A percentile compares a stretch with the other conserved stretches of the same genome.
Conservation (phyloP, 1,284 basidiomycete genomes). For the Trichosporon asahii region DNA sequence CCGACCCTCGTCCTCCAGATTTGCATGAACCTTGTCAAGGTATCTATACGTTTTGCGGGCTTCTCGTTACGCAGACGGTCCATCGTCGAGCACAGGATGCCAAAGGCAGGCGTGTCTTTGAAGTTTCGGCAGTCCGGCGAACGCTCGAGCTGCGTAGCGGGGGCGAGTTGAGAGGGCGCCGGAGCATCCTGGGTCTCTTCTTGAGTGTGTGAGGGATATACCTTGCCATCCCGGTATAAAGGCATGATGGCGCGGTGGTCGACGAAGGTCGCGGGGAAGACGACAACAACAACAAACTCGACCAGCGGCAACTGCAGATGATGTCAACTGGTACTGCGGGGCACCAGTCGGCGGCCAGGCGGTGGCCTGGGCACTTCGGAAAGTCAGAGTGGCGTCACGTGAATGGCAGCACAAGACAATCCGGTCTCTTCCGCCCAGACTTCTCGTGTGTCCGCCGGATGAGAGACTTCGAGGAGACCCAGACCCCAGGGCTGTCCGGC, state of each 20-base stretch:
- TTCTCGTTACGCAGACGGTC: slow-evolving; percentile 46
- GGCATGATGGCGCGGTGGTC: background rate
- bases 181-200: background rate
- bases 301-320: background rate
- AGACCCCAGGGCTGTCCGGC: background rate
- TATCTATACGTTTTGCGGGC: slow-evolving; percentile 41
- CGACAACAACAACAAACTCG: background rate
- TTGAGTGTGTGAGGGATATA: background rate
- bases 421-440: background rate
- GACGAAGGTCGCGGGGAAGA: background rate
- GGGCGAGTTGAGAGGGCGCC: slow-evolving; percentile 16
- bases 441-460: background rate
- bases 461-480: background rate
- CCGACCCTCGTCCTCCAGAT: slow-evolving; percentile 53
- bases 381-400: background rate
- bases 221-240: background rate
- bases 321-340: slow-evolving; percentile 6
- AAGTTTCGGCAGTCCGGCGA: slow-evolving; percentile 49
- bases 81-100: slow-evolving; percentile 47
- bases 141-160: slow-evolving; percentile 40
- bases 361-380: background rate
- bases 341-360: background rate
- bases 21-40: slow-evolving; percentile 42
- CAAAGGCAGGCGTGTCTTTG: slow-evolving; percentile 48
- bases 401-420: background rate